phyloP scores from a whole-genome alignment of 2,329 filamentous ascomycete species.

The Emmonsiellopsis sp. region DNA sequence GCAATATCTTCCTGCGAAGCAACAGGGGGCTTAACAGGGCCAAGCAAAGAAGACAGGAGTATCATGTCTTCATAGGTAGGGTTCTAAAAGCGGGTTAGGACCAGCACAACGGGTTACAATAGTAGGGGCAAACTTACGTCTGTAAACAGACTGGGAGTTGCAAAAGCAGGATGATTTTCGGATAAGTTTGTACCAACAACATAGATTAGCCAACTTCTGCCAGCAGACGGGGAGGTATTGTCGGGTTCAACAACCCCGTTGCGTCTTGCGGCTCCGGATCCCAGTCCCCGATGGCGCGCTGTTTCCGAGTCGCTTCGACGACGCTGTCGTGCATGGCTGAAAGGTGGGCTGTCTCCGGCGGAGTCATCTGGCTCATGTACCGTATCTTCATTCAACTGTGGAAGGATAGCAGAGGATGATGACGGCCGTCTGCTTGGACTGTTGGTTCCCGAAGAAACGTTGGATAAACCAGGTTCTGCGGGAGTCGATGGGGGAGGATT shows the following conservation, averaged over 20 bases:
- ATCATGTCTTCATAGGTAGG: slow-evolving; percentile 67
- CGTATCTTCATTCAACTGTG: slow-evolving; percentile 30
- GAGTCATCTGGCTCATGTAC: slow-evolving; percentile 27
- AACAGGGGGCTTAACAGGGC: slow-evolving; percentile 59
- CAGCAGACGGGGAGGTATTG: slow-evolving; percentile 37
- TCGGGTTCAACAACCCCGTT: slow-evolving; percentile 57
- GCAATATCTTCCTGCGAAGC: slow-evolving; percentile 56
- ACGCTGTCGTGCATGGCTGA: slow-evolving; percentile 40
- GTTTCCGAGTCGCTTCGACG: slow-evolving; percentile 52
- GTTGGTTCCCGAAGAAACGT: slow-evolving; percentile 44
- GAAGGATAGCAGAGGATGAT: slow-evolving; percentile 36
- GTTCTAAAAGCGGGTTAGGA: slow-evolving; percentile 28
- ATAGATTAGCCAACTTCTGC: slow-evolving; percentile 63
- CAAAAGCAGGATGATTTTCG: slow-evolving; percentile 60
- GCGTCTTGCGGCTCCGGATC: slow-evolving; percentile 51
- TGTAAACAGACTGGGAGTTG: slow-evolving; percentile 60
- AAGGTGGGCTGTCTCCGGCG: slow-evolving; percentile 32
- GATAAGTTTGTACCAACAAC: slow-evolving; percentile 61
- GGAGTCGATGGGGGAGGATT: slow-evolving; percentile 55
- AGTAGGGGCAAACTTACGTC: slow-evolving; percentile 40
- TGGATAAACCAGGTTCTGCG: slow-evolving; percentile 48
- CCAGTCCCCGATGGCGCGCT: slow-evolving; percentile 45
- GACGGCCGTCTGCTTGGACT: slow-evolving; percentile 39
- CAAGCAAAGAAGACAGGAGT: slow-evolving; percentile 55
- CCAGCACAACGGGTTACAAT: not conserved